Evolutionary conservation across 257 asterid species (phyloP), one percentile per base, ranked within the genome.

Genomic region (Gentiana straminea): DNA sequence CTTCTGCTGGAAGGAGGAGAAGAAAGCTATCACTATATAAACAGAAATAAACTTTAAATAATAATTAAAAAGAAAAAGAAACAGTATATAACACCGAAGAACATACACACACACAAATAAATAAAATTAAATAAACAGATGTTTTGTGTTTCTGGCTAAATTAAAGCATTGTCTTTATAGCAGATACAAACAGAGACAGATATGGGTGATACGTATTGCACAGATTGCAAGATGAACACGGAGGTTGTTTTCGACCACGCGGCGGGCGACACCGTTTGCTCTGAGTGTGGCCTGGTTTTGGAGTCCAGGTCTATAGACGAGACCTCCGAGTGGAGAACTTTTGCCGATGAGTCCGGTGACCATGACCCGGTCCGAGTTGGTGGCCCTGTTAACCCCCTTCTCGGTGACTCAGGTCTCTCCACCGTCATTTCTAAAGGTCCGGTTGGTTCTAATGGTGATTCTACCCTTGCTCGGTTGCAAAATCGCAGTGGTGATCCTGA

Each of bases 221-320:
- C 94, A 41, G 98, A 90, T 63, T 90, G 98, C 91, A 90, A 82
- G 81, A 71, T 67, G 68, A 84, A 79, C 76, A 86, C 98, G 33
- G 98, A 84, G 84, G 95, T 90, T 51, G 98, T 90, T 51, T 68
- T 57, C 59, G 98, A 86, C 70, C 96, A 81, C 69, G 76, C 98
- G 15, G 96, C 96, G 2, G 98, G 98, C 24, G 98, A 90, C 73
- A 82, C 95, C 59, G 98, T 90, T 10, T 90, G 98, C 77, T 86
- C 96, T 2, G 98, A 90, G 81, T 90, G 98, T 67, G 98, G 96
- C 8, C 87, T 86, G 34, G 96, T 90, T 7, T 71, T 90, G 72
- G 98, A 90, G 56, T 81, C 95, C 15, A 82, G 95, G 59, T 68
- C 96, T 11, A 86, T 90, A 13, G 98, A 90, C 46, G 98, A 90